These are phyloP conservation scores for Corrigiola litoralis DNA, from an alignment of 179 eudicot genomes.

Conservation along the genomic window DNA sequence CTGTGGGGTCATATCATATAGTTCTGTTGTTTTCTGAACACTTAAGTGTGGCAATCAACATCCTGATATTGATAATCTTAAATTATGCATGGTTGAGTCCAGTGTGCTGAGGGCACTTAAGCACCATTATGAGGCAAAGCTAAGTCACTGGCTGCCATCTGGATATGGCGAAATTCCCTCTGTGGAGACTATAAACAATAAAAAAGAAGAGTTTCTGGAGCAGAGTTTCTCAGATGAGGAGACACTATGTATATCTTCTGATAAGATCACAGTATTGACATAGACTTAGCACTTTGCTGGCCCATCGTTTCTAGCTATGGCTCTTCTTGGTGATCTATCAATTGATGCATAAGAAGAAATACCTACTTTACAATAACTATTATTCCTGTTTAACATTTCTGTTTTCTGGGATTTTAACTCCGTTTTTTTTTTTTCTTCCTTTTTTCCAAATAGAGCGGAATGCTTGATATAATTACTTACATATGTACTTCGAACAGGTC, in stretches of 20 bases:
- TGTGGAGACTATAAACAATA: neutral
- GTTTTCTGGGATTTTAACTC: too few species aligned
- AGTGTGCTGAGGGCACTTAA: neutral
- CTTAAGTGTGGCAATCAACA: slow-evolving; percentile 11
- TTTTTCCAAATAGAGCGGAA: too few species aligned
- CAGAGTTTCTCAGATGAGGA: neutral
- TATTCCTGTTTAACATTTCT: too few species aligned
- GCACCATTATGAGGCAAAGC: neutral
- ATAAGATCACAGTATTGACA: neutral
- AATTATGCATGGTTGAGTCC: neutral
- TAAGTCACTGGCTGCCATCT: neutral
- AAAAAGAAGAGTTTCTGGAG: neutral
- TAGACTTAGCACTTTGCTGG: neutral
- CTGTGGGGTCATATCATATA: neutral
- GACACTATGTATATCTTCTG: neutral
- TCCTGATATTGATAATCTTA: neutral
- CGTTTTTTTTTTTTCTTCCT: too few species aligned
- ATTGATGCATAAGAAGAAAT: too few species aligned
- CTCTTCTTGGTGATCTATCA: too few species aligned
- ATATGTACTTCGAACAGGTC: too few species aligned
- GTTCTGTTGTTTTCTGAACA: neutral
- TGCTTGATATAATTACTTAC: too few species aligned
- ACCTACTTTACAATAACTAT: too few species aligned
- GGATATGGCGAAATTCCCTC: neutral
- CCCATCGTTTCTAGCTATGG: neutral